Evolutionary conservation across 2,329 filamentous ascomycete species (phyloP).

Genomic region (Hansfordia pulvinata): DNA sequence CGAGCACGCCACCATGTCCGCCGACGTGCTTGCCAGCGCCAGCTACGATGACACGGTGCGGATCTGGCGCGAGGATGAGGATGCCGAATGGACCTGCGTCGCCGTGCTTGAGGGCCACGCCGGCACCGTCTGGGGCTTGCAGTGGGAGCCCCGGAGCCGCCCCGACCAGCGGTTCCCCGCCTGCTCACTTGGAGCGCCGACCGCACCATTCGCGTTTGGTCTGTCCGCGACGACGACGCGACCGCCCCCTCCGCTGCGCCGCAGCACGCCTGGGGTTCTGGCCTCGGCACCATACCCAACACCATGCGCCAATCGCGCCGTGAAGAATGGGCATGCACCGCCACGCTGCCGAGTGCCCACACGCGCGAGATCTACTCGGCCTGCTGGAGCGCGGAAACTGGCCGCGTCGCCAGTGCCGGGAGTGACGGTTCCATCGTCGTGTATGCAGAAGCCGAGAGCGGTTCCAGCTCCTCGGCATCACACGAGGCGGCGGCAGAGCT

Average conservation of each 20-base stretch:
- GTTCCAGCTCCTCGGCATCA: slow-evolving; percentile 4
- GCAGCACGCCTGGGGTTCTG: slow-evolving; percentile 19
- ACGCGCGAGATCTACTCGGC: slow-evolving; percentile 74
- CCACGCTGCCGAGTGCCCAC: slow-evolving; percentile 61
- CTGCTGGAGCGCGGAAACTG: slow-evolving; percentile 66
- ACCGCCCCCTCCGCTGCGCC: slow-evolving; percentile 10
- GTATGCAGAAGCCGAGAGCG: slow-evolving; percentile 47
- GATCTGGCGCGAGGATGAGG: slow-evolving; percentile 78
- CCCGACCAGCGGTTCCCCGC: slow-evolving; percentile 36
- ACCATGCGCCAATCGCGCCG: slow-evolving; percentile 69
- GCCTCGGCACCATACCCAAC: slow-evolving; percentile 60
- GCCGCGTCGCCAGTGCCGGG: slow-evolving; percentile 74
- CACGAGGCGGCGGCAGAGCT: slow-evolving; percentile 14
- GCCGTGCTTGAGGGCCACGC: slow-evolving; percentile 66
- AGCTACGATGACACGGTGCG: slow-evolving; percentile 90
- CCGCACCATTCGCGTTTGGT: slow-evolving; percentile 67
- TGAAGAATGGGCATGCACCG: slow-evolving; percentile 75
- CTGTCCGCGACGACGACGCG: slow-evolving; percentile 36
- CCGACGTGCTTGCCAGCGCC: slow-evolving; percentile 71
- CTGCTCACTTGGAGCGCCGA: slow-evolving; percentile 82
- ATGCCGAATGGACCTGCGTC: slow-evolving; percentile 85
- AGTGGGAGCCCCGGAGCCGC: slow-evolving; percentile 48
- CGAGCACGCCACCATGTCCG: slow-evolving; percentile 31
- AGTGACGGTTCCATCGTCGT: slow-evolving; percentile 74
- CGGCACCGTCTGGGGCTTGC: slow-evolving; percentile 82